Conservation (phyloP, 257 asterid species). For the Anisodus acutangulus region DNA sequence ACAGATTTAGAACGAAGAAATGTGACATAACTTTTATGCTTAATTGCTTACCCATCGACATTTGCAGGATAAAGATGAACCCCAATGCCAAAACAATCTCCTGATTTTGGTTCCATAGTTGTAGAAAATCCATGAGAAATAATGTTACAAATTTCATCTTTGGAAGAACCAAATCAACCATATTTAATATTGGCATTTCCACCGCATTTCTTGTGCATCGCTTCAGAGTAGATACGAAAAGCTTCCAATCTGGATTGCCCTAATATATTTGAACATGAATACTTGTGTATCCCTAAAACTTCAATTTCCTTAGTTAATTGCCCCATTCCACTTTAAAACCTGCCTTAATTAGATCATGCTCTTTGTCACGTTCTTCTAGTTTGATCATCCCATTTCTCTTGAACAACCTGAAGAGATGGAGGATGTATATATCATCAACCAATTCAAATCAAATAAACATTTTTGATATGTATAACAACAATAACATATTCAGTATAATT, state of each 20-base stretch:
- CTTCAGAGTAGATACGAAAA: conserved; percentile 41
- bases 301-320: conserved; percentile 29
- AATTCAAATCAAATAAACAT: too few relatives aligned
- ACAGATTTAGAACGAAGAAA: background rate
- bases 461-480: too few relatives aligned
- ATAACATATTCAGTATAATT: too few relatives aligned
- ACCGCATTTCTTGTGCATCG: conserved; percentile 47
- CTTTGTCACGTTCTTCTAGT: conserved; percentile 36
- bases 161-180: conserved; percentile 57
- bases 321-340: conserved; percentile 40
- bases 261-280: conserved; percentile 26
- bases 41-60: conserved; percentile 7
- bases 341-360: conserved; percentile 28
- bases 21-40: background rate
- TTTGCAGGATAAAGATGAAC: conserved; percentile 44
- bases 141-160: conserved; percentile 42
- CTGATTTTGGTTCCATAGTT: conserved; percentile 2
- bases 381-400: conserved; percentile 39
- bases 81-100: conserved; percentile 47
- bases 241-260: conserved; percentile 42
- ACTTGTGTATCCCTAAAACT: conserved; percentile 44
- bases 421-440: background rate
- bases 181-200: conserved; percentile 52
- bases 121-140: conserved; percentile 47
- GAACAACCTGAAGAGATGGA: conserved; percentile 11